A percentile compares a stretch with the other conserved stretches of the same genome.
Evolutionary conservation across 2,329 filamentous ascomycete species (phyloP).

Genomic region (Beauveria varroae): DNA sequence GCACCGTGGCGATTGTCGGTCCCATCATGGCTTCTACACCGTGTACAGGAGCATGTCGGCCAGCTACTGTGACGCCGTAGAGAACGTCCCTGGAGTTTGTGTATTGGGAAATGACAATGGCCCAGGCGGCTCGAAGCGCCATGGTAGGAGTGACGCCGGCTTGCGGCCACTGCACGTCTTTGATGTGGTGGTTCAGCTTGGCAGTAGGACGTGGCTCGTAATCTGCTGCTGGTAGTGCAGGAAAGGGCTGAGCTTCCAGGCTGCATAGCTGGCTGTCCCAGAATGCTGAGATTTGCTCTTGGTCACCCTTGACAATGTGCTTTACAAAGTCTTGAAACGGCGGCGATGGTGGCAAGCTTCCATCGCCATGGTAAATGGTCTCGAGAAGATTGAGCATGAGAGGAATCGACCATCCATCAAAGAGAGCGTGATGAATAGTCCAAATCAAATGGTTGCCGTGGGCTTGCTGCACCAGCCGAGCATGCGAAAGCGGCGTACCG

Average conservation of each 20-base stretch:
- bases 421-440: slow-evolving; percentile 13
- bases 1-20: slow-evolving; percentile 48
- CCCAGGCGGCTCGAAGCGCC: slow-evolving; percentile 46
- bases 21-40: slow-evolving; percentile 43
- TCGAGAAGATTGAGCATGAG: slow-evolving; percentile 8
- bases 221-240: slow-evolving; percentile 33
- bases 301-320: slow-evolving; percentile 28
- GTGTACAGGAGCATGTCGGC: slow-evolving; percentile 35
- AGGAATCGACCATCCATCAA: slow-evolving; percentile 13
- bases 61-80: slow-evolving; percentile 48
- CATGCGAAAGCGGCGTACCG: slow-evolving; percentile 30
- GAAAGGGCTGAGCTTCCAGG: slow-evolving; percentile 31
- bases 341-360: neutral
- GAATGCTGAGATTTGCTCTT: slow-evolving; percentile 20
- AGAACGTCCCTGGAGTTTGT: slow-evolving; percentile 40
- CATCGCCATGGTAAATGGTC: slow-evolving; percentile 10
- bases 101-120: slow-evolving; percentile 40
- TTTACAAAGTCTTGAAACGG: slow-evolving; percentile 27
- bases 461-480: slow-evolving; percentile 17
- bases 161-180: neutral
- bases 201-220: slow-evolving; percentile 36
- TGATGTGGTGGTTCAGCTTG: slow-evolving; percentile 26
- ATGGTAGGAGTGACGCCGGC: slow-evolving; percentile 34
- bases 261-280: slow-evolving; percentile 33
- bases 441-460: neutral